Conservation (phyloP, 495 filamentous ascomycete genomes). For the Aspergillus hancockii region DNA sequence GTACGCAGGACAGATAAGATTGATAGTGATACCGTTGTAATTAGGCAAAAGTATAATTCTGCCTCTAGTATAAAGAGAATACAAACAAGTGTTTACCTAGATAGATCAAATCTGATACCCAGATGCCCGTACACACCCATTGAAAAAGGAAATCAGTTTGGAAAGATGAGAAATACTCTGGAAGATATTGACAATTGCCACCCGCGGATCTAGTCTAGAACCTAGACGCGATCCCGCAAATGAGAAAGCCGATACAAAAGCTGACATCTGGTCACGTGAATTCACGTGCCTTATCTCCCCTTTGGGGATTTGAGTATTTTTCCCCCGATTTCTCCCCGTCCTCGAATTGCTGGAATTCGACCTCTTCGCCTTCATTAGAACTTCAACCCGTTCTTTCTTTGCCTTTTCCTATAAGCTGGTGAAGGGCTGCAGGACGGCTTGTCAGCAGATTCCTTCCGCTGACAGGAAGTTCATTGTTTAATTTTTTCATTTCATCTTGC, state of each 20-base stretch:
- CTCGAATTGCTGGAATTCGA: neutral
- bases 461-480: conserved; percentile 7
- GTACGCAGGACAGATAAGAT: neutral
- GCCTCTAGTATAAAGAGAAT: too few relatives aligned
- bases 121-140: too few relatives aligned
- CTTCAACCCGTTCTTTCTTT: conserved; percentile 22
- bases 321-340: conserved; percentile 8
- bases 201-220: neutral
- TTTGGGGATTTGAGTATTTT: conserved; percentile 7
- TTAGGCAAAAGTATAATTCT: neutral
- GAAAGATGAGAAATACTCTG: neutral
- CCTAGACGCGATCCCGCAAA: neutral
- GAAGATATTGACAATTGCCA: neutral
- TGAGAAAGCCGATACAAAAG: neutral
- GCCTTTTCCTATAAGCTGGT: conserved; percentile 19
- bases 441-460: conserved; percentile 12
- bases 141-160: neutral
- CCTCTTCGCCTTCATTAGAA: neutral
- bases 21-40: neutral
- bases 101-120: too few relatives aligned
- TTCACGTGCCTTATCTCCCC: conserved; percentile 7
- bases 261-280: neutral
- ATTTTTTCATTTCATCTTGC: conserved; percentile 7
- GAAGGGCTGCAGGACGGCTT: conserved; percentile 37
- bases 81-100: too few relatives aligned